A percentile compares a stretch with the other conserved stretches of the same genome.
Evolutionary conservation across 106 monocot genomes (phyloP).

Genomic region (Allium fistulosum): DNA sequence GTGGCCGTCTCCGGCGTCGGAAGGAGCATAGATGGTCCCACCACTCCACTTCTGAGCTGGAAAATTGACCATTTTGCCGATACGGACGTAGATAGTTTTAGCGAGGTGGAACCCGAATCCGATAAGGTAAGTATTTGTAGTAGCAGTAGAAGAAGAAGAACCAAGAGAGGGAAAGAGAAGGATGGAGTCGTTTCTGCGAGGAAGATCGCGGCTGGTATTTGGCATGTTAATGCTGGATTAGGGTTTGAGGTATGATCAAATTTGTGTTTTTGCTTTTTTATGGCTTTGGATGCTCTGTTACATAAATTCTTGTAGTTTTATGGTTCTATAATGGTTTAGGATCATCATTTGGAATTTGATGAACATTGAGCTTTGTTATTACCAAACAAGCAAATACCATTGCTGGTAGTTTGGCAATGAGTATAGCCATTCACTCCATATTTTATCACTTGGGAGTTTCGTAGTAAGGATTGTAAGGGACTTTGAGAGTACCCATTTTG

Average conservation of each 20-base stretch:
- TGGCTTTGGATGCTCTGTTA: not conserved
- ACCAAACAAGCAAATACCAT: too few species aligned
- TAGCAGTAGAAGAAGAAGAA: not conserved
- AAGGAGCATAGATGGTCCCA: constrained; percentile 48
- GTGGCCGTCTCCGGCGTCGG: constrained; percentile 10
- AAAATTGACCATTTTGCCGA: constrained; percentile 21
- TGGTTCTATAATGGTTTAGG: too few species aligned
- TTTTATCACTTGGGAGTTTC: too few species aligned
- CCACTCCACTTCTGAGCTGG: constrained; percentile 75
- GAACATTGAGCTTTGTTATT: too few species aligned
- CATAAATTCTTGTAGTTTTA: too few species aligned
- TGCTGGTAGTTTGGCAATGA: too few species aligned
- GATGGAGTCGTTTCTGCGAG: constrained; percentile 41
- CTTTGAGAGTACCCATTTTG: too few species aligned
- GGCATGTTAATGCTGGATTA: constrained; percentile 36
- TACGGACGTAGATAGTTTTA: constrained; percentile 9
- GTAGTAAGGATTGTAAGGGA: too few species aligned
- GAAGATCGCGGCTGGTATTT: constrained; percentile 74
- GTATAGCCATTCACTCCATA: too few species aligned
- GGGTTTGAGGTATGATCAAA: constrained; percentile 10
- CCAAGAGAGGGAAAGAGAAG: not conserved
- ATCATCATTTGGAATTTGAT: too few species aligned
- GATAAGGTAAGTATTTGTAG: not conserved
- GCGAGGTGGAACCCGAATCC: not conserved
- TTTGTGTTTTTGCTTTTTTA: not conserved